Base-by-base conservation (phyloP, 2,329 filamentous ascomycete species). In the Alternaria dauci region DNA sequence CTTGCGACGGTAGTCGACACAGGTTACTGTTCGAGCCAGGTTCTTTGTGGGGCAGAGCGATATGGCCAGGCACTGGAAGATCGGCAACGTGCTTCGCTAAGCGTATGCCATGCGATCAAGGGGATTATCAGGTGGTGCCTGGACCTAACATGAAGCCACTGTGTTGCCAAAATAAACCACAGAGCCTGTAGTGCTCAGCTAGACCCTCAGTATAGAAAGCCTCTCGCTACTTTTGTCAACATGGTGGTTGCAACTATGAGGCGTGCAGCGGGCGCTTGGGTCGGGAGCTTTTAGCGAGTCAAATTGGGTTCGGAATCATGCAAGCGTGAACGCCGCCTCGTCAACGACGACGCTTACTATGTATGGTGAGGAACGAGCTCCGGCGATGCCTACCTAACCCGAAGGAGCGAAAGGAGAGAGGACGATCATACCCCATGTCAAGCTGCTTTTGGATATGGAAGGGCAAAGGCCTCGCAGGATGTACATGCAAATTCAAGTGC, bases 61-160 rank as follows among this genome's bases (percentile, higher is more conserved):
- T 14, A 36, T 43, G 52, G 38, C 23, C 28, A 48, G 50, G 41
- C 39, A 25, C 32, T 55, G 44, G 42, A 54, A 54, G 61, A 57
- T 63, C 61, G 52, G 61, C 57, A 61, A 63, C 57, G 57, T 61
- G 61, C 52, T 36, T 50, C 38, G 57, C 50, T 55, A 36, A 51
- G 38, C 44, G 14, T 47, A 25, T 43, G 50, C 55, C 30, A 46
- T 20, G 39, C 25, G 30, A 50, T 25, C n/a, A 39, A 44, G 46
- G 52, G 32, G 28, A 32, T 25, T 43, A 14, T 36, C 42, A 53
- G 55, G 44, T 25, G 48, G 41, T 32, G 41, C 44, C 23, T 42
- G 23, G 14, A 34, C 34, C 38, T 25, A 20, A 23, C 16, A 12
- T 2, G 38, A 41, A 16, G 36, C 23, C 52, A 50, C 16, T 26